A percentile compares a stretch with the other conserved stretches of the same genome.
phyloP scores from a whole-genome alignment of 1,139 yeast species.

The Protomyces lactucae-debilis region DNA sequence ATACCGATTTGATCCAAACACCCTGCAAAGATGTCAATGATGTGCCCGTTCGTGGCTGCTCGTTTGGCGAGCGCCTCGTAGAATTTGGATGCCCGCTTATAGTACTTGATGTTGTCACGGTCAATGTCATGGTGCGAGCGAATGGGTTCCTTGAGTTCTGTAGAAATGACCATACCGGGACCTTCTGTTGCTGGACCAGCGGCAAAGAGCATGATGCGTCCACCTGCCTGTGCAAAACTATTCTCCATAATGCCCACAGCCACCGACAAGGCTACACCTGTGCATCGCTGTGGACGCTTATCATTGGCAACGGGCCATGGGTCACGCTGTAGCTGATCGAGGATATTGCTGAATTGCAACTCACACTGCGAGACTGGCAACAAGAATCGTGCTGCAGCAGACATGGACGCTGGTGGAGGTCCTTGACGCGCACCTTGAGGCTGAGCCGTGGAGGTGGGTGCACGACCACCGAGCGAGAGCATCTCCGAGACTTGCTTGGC shows the following conservation, averaged over 20 bases:
- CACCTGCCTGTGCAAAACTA: slow-evolving; percentile 84
- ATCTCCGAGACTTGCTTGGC: slow-evolving; percentile 69
- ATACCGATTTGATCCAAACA: slow-evolving; percentile 98
- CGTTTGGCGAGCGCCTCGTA: slow-evolving; percentile 75
- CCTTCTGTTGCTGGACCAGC: slow-evolving; percentile 95
- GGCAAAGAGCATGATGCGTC: slow-evolving; percentile 82
- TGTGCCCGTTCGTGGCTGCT: slow-evolving; percentile 72
- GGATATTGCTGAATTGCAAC: slow-evolving; percentile 72
- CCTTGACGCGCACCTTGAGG: slow-evolving; percentile 38
- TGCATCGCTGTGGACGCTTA: slow-evolving; percentile 82
- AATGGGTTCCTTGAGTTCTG: slow-evolving; percentile 88
- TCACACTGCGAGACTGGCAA: slow-evolving; percentile 83
- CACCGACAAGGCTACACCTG: slow-evolving; percentile 86
- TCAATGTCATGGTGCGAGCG: slow-evolving; percentile 96
- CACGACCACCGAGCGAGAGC: slow-evolving; percentile 51
- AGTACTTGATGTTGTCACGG: slow-evolving; percentile 83
- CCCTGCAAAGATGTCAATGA: slow-evolving; percentile 92
- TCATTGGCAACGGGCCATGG: slow-evolving; percentile 92
- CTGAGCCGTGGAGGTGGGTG: slow-evolving; percentile 41
- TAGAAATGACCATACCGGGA: slow-evolving; percentile 92
- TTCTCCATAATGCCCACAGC: slow-evolving; percentile 80
- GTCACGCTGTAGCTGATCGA: slow-evolving; percentile 75
- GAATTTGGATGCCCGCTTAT: slow-evolving; percentile 81
- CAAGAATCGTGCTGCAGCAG: slow-evolving; percentile 66
- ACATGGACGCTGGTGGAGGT: slow-evolving; percentile 30